A percentile compares a stretch with the other conserved stretches of the same genome.
These are phyloP conservation scores for Moesziomyces sp. DNA, from an alignment of 1,284 basidiomycete species.

Conservation along the genomic window DNA sequence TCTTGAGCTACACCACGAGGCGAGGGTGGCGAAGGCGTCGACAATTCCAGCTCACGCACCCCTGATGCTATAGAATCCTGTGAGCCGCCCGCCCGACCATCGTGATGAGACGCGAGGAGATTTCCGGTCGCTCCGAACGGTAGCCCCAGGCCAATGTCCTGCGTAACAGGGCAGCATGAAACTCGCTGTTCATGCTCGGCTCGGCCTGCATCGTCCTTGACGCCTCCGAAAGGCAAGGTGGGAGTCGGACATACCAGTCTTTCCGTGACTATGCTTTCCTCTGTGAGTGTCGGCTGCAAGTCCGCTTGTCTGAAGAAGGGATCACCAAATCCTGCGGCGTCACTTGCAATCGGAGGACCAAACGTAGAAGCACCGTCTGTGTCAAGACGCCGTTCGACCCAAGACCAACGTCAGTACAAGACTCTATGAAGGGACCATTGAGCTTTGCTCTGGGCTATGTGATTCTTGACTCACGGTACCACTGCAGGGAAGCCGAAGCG, in stretches of 20 bases:
- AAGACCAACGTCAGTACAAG: background rate
- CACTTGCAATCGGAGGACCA: background rate
- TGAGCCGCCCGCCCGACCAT: background rate
- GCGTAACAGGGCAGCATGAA: too few species aligned
- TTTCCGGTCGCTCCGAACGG: background rate
- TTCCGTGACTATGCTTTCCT: too few species aligned
- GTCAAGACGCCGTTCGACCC: too few species aligned
- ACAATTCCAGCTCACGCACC: slow-evolving; percentile 9
- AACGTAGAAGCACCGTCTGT: too few species aligned
- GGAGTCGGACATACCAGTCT: too few species aligned
- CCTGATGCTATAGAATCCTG: slow-evolving; percentile 3
- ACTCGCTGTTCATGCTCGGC: too few species aligned
- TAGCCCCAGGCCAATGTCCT: background rate
- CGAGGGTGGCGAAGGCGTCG: background rate
- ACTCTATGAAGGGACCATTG: background rate
- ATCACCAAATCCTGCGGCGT: background rate
- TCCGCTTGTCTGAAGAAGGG: too few species aligned
- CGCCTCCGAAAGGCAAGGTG: too few species aligned
- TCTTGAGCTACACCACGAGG: background rate
- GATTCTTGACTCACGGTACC: background rate
- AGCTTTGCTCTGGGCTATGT: background rate
- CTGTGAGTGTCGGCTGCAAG: too few species aligned
- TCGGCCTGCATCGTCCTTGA: too few species aligned
- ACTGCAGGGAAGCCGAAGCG: background rate
- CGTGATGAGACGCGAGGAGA: background rate